These are phyloP conservation scores for Neonectria magnoliae DNA, from an alignment of 2,329 filamentous ascomycete genomes.

Conservation along the genomic window DNA sequence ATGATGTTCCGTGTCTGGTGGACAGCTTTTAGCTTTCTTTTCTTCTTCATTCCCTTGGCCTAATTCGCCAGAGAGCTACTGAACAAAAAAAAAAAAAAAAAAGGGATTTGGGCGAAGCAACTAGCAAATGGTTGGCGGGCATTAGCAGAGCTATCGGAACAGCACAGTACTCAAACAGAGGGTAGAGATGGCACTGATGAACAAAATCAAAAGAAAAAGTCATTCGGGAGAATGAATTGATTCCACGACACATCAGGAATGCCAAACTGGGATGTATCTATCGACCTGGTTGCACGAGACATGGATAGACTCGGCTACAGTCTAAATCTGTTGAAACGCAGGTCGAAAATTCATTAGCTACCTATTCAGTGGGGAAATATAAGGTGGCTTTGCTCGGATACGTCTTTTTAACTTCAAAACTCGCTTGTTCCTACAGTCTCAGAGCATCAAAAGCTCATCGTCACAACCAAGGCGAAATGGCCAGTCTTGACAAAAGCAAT, in stretches of 20 bases:
- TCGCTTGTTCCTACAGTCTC: background rate
- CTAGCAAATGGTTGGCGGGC: background rate
- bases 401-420: background rate
- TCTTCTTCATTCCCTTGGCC: background rate
- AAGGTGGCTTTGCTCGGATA: background rate
- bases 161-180: conserved; percentile 3
- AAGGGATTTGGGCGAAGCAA: background rate
- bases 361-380: too few species aligned
- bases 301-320: too few species aligned
- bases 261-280: too few species aligned
- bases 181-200: conserved; percentile 16
- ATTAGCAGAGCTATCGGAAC: background rate
- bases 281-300: too few species aligned
- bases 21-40: background rate
- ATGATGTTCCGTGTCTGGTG: background rate
- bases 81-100: background rate
- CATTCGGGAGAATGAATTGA: background rate
- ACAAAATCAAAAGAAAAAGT: conserved; percentile 14
- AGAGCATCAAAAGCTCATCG: background rate
- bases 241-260: background rate
- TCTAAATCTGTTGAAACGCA: too few species aligned
- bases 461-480: background rate
- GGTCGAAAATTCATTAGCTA: too few species aligned
- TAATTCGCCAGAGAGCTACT: background rate
- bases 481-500: background rate